Evolutionary conservation across 257 asterid species (phyloP), one percentile per base, ranked within the genome.

Genomic region (Perilla frutescens): DNA sequence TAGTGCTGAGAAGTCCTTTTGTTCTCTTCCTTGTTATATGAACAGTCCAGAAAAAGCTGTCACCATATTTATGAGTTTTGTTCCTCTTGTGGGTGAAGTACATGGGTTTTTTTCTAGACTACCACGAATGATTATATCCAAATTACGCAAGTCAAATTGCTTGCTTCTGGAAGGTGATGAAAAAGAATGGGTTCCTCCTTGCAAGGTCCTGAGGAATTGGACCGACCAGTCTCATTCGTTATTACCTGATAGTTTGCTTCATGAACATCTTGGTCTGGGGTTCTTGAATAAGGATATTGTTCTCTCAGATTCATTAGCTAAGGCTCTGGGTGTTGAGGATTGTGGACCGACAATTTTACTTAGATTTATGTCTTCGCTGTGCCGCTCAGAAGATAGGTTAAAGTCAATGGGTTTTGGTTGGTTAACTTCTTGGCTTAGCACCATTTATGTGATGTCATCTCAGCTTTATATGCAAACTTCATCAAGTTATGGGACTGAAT

Each of bases 151-250:
- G 82, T 87, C 97, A 50, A 83, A 86, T 75, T 95, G 98, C 83
- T 79, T 95, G 82, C 81, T 95, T 79, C 77, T 84, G 70, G 99
- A 91, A 70, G 88, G 88, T 61, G 83, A 77, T 53, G 80, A 59
- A 51, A 72, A 71, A 47, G 84, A 83, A 78, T 92, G 99, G 98
- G 96, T 84, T 67, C 93, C 96, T 78, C 98, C 99, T 49, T 90
- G 96, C 86, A 86, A 81, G 86, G 97, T 87, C 76, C 76, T 95
- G 71, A 86, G 97, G 65, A 95, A 95, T 71, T 95, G 99, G 98
- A 87, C 87, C 12, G 90, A 85, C 39, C 91, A 87, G 76, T 82
- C 88, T 56, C 89, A 91, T 72, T 73, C 83, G 56, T 85, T 95
- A 58, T 74, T 95, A 59, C 89, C 96, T 45, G 92, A 86, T 85